Conservation (phyloP, 306 rosid species). For the Vachellia pachyceras region DNA sequence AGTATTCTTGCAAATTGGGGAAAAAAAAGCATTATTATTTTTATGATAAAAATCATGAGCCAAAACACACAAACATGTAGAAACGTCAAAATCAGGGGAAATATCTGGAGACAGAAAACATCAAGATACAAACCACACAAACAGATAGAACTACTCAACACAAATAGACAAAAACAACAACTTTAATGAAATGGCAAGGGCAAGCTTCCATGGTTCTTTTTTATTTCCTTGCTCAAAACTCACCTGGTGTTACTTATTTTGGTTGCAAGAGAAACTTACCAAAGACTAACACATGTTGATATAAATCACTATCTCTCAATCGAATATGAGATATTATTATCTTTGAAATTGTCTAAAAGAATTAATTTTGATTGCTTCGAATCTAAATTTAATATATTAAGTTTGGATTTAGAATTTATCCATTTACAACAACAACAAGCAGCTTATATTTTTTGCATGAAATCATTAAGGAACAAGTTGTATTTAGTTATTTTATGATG, state of each 20-base stretch:
- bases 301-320: no score
- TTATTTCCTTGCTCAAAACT: background rate
- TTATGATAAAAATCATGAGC: background rate
- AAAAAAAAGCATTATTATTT: background rate
- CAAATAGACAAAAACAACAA: background rate
- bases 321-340: no score
- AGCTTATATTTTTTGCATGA: no score
- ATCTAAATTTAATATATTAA: no score
- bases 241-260: background rate
- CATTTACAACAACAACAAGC: no score
- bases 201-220: background rate
- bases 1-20: background rate
- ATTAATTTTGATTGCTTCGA: no score
- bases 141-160: background rate
- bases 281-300: no score
- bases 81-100: background rate
- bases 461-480: no score
- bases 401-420: no score
- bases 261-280: background rate
- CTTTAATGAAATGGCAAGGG: background rate
- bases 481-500: no score
- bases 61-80: background rate
- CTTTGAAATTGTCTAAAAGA: no score
- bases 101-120: background rate
- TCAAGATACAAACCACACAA: background rate